Base-by-base conservation (phyloP, 305 asterid genomes). In the Fraxinus floribunda region DNA sequence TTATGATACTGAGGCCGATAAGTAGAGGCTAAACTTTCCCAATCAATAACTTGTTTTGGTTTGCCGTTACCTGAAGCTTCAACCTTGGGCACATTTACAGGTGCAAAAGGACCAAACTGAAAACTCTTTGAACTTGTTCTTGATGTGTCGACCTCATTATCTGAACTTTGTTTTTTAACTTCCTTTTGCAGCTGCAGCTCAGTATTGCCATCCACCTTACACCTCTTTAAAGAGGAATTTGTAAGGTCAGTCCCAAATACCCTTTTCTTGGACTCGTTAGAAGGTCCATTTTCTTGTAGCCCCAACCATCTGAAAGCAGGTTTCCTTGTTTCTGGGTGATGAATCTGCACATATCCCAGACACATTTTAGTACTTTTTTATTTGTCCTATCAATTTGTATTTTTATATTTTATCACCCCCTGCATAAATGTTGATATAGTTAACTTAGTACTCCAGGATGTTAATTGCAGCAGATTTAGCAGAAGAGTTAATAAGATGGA, bases 301-400 rank as follows among this genome's bases (percentile, higher is more conserved):
- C 99, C 97, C 88, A 93, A 85, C 99, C 99, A 95, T 86, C 95
- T 92, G 84, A 95, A 95, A 82, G 98, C 97, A 18, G 99, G 99
- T 75, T 95, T 95, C 83, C 99, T 91, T 71, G 98, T 93, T 44
- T 93, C 98, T 0, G 98, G 98, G 85, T 94, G 98, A 88, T 91
- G 97, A 16, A 92, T 91, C 99, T 95, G 90, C 88, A 83, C 16
- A 80, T 79, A 62, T 85, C 62, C 77, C 66, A 71, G 26, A 81
- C 35, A 44, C n/a, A 2, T 64, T 7, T 30, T 35, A 78, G 29
- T 71, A 75, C 30, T 77, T 24, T 26, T 66, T 6, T 10, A 24
- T 18, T 9, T 13, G 16, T 36, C 74, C 7, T 3, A 24, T 24
- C 11, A 66, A 5, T 26, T 26, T 7, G 1, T 8, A 3, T 26